A percentile compares a stretch with the other conserved stretches of the same genome.
Evolutionary conservation across 495 filamentous ascomycete species (phyloP).

Genomic region (Amorphotheca resinae): DNA sequence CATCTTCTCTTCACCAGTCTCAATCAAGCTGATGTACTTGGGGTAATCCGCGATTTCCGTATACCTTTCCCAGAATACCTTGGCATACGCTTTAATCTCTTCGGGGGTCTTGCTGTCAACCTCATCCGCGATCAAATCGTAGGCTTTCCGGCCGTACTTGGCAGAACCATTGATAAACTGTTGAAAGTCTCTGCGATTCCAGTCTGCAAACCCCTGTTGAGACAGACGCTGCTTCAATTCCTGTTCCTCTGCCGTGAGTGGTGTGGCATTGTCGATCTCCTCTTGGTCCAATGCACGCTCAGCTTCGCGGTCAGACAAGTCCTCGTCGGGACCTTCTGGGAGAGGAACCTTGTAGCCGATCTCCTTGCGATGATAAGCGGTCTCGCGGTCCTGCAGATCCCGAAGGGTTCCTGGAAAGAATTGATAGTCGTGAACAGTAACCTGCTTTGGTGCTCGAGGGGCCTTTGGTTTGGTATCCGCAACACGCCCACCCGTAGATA

Average conservation of each 20-base stretch:
- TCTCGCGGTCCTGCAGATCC: slow-evolving; percentile 91
- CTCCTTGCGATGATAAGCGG: slow-evolving; percentile 88
- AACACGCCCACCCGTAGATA: slow-evolving; percentile 72
- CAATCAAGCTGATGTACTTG: slow-evolving; percentile 78
- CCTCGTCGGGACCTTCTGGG: slow-evolving; percentile 72
- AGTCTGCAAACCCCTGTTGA: slow-evolving; percentile 77
- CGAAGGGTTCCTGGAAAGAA: slow-evolving; percentile 78
- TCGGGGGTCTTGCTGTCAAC: slow-evolving; percentile 79
- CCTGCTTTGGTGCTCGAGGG: slow-evolving; percentile 89
- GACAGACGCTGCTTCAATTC: slow-evolving; percentile 69
- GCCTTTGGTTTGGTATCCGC: slow-evolving; percentile 88
- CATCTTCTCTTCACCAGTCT: slow-evolving; percentile 80
- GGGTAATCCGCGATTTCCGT: slow-evolving; percentile 75
- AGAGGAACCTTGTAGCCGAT: slow-evolving; percentile 87
- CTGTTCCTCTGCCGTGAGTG: slow-evolving; percentile 82
- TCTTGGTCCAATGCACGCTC: slow-evolving; percentile 80
- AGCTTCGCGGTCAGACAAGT: slow-evolving; percentile 69
- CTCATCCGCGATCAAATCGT: slow-evolving; percentile 71
- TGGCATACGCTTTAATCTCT: slow-evolving; percentile 80
- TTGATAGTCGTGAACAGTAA: slow-evolving; percentile 88
- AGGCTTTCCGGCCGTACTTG: slow-evolving; percentile 79
- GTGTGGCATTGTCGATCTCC: slow-evolving; percentile 82
- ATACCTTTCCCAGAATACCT: slow-evolving; percentile 90
- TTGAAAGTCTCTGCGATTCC: slow-evolving; percentile 96
- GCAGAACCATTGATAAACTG: slow-evolving; percentile 93